Conservation (phyloP, 176 grass and related monocot species). For the Stipa capillata region DNA sequence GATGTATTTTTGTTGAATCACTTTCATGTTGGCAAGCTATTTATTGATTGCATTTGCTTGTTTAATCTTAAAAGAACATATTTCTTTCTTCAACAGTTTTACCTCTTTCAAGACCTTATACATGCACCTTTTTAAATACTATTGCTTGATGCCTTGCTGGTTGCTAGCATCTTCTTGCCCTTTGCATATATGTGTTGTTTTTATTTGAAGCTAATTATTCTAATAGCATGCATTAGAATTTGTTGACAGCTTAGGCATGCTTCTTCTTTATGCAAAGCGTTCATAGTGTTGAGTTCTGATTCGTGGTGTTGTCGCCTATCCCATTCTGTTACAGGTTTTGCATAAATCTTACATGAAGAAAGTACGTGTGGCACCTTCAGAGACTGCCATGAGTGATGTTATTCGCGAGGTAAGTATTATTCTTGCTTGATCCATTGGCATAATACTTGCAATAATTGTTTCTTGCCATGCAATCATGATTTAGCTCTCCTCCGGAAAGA, state of each 20-base stretch:
- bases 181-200: not conserved
- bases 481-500: not conserved
- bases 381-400: conserved; percentile 63
- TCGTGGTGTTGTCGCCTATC: not conserved
- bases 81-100: not conserved
- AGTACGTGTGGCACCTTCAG: conserved; percentile 37
- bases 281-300: not conserved
- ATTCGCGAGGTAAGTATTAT: conserved; percentile 45
- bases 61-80: not conserved
- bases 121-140: not conserved
- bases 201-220: not conserved
- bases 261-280: not conserved
- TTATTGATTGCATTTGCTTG: not conserved
- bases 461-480: not conserved
- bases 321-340: conserved; percentile 28
- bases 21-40: not conserved
- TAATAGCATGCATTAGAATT: not conserved
- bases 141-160: not conserved
- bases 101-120: not conserved
- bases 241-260: not conserved
- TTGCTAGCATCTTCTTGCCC: not conserved
- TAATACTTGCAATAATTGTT: not conserved
- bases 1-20: not conserved
- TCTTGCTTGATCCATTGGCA: not conserved
- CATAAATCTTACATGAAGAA: conserved; percentile 50